Base-by-base conservation (phyloP, 2,329 filamentous ascomycete species). In the Cladosporium halotolerans region DNA sequence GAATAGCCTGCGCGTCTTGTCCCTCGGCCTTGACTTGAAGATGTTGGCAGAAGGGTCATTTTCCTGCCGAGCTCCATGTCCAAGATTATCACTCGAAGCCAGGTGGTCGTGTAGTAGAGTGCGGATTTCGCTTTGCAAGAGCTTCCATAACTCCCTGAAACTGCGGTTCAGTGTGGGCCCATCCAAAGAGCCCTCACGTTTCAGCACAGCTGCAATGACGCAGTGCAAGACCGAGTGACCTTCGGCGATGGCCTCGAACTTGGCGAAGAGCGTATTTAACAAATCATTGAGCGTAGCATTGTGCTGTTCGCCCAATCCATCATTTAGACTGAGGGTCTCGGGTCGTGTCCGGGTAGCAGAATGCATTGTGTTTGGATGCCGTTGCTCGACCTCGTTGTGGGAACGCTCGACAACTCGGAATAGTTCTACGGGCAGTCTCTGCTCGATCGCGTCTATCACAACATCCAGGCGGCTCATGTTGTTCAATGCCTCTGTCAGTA, bases 41-140 rank as follows among this genome's bases (percentile, higher is more conserved):
- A 80, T 72, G 53, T 79, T 81, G 18, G 70, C 72, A 40, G 70
- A 72, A 36, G 74, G 68, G 16, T 73, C 66, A 43, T 77, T 75
- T 42, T 76, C 73, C 38, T 75, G 76, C 59, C 68, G 78, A 68
- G 60, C 79, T 69, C 71, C 82, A 71, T 73, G 82, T 65, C 73
- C 78, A 65, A 75, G 81, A 78, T 95, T 86, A 23, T 88, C 89
- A 66, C 95, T 90, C 1, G 90, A 95, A 0, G 93, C 95, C 48
- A 99, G 83, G 67, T 99, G 97, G 68, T 96, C 95, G 70, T 97
- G 93, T 54, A 99, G 75, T 11, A 99, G 75, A 4, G 91, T 95
- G 40, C 91, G 83, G 60, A 99, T 97, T 77, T 99, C 93, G 70
- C 95, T 97, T 67, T 99, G 93, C 64, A 96, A 92, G 7, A 99